These are phyloP conservation scores for Leucoagaricus sp. DNA, from an alignment of 1,284 basidiomycete genomes.

Conservation along the genomic window DNA sequence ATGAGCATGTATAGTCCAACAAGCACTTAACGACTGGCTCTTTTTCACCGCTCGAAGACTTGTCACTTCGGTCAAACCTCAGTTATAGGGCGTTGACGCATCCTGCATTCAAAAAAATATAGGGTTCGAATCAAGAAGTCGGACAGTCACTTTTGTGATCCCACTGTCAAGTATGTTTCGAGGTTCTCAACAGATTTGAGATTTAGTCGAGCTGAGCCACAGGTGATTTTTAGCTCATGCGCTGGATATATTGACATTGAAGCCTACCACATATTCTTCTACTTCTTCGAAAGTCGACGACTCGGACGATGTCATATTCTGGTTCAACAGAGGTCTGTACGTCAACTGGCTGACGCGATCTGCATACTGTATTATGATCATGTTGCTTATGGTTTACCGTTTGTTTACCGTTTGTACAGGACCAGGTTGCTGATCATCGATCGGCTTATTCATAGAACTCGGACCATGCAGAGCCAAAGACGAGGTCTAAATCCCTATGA, in stretches of 20 bases:
- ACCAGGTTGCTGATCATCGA: conserved; percentile 46
- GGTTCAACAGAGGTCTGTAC: conserved; percentile 46
- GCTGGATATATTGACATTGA: conserved; percentile 21
- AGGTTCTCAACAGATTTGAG: background rate
- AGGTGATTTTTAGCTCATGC: conserved; percentile 22
- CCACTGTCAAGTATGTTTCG: conserved; percentile 47
- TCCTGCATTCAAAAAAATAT: conserved; percentile 52
- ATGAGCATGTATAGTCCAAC: no score
- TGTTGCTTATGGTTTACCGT: no score
- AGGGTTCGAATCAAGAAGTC: conserved; percentile 54
- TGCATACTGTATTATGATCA: no score
- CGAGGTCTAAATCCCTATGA: no score
- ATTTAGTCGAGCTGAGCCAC: background rate
- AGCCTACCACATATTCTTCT: conserved; percentile 3
- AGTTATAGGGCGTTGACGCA: conserved; percentile 51
- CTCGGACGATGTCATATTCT: conserved; percentile 54
- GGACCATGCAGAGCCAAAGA: conserved; percentile 35
- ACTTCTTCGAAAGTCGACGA: conserved; percentile 28
- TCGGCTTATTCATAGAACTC: conserved; percentile 48
- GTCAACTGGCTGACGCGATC: background rate
- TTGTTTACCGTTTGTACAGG: conserved; percentile 28
- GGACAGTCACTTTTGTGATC: conserved; percentile 49
- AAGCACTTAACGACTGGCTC: no score
- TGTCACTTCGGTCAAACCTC: conserved; percentile 42
- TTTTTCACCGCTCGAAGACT: conserved; percentile 28